phyloP scores from a whole-genome alignment of 345 rosid species.

The Acer campestre region DNA sequence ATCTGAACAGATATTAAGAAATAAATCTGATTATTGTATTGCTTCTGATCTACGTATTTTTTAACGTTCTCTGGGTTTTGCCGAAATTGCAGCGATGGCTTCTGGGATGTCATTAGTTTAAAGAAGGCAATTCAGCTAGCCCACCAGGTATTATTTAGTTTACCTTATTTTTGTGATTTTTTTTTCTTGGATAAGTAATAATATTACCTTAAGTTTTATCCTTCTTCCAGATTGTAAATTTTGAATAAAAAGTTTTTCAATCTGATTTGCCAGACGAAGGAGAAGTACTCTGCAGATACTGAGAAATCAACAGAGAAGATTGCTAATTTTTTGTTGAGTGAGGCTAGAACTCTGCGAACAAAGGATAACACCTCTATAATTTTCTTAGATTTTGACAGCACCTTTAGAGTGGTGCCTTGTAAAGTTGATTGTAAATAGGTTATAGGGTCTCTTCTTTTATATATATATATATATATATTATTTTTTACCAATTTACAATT shows the following conservation, averaged over 20 bases:
- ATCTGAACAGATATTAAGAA: too few species aligned
- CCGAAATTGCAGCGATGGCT: conserved; percentile 69
- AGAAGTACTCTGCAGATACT: conserved; percentile 34
- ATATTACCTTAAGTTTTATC: not conserved
- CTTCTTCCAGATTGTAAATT: not conserved
- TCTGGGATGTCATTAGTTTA: conserved; percentile 85
- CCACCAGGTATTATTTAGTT: conserved; percentile 52
- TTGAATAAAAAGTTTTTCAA: not conserved
- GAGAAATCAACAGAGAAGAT: conserved; percentile 69
- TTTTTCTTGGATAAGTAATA: not conserved
- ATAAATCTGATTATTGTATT: not conserved
- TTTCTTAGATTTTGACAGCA: conserved; percentile 71
- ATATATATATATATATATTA: too few species aligned
- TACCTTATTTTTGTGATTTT: not conserved
- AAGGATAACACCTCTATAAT: conserved; percentile 93
- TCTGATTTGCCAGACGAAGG: conserved; percentile 49
- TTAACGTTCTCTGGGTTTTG: not conserved
- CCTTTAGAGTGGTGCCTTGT: conserved; percentile 39
- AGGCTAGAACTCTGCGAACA: conserved; percentile 85
- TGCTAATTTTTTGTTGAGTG: conserved; percentile 71
- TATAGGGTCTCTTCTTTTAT: not conserved
- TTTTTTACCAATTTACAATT: not conserved
- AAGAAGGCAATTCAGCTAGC: conserved; percentile 81
- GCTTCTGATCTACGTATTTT: not conserved
- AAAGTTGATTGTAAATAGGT: conserved; percentile 40